A percentile compares a stretch with the other conserved stretches of the same genome.
phyloP scores from a whole-genome alignment of 202 grass and related monocot genomes.

The Setaria italica region DNA sequence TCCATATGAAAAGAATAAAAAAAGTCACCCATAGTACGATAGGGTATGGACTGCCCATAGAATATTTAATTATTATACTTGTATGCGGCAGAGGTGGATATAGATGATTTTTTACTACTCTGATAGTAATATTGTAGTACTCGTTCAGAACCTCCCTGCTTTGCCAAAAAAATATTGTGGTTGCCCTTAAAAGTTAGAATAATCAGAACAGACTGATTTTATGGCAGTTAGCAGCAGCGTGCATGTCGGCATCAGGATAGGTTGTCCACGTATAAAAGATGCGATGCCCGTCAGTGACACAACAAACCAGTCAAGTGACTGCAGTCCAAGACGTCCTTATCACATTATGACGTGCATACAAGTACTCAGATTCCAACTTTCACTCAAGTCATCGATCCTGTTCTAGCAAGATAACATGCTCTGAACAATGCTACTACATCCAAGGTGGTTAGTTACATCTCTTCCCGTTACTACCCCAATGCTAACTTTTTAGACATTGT shows the following conservation, averaged over 20 bases:
- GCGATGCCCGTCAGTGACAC: neutral
- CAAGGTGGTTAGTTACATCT: neutral
- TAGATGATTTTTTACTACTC: too few species aligned
- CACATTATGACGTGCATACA: neutral
- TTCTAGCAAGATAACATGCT: neutral
- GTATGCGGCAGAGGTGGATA: too few species aligned
- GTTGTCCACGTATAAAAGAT: neutral
- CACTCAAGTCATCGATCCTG: neutral
- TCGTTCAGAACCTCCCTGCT: too few species aligned
- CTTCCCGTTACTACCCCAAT: neutral
- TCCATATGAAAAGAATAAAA: too few species aligned
- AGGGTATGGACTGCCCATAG: too few species aligned
- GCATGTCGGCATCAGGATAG: slow-evolving; percentile 33
- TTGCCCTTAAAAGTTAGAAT: neutral
- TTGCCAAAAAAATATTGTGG: too few species aligned
- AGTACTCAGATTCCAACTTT: neutral
- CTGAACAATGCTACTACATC: neutral
- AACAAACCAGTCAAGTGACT: neutral
- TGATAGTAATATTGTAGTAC: too few species aligned
- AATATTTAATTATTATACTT: too few species aligned
- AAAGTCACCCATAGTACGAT: too few species aligned
- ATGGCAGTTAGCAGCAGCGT: neutral
- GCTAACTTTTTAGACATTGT: neutral
- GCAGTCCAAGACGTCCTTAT: neutral
- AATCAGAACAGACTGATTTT: neutral